Evolutionary conservation across 2,329 filamentous ascomycete species (phyloP).

Genomic region (Colletotrichum theobromicola): DNA sequence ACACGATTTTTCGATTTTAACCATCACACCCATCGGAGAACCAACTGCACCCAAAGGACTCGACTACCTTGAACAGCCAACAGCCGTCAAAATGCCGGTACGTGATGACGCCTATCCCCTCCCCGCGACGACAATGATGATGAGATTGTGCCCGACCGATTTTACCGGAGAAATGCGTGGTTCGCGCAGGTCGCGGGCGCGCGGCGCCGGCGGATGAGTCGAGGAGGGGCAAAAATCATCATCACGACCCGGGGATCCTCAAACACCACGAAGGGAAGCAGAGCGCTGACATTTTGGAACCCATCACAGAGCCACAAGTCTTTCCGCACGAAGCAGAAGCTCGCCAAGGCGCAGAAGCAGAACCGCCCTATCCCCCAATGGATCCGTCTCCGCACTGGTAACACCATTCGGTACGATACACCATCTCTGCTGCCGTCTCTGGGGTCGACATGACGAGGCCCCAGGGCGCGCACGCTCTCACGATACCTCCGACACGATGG

Average conservation of each 20-base stretch:
- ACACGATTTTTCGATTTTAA: conserved; percentile 15
- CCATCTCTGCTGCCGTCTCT: background rate
- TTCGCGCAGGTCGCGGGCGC: background rate
- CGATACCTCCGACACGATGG: background rate
- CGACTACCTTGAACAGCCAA: conserved; percentile 39
- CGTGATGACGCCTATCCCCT: conserved; percentile 24
- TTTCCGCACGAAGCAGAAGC: conserved; percentile 99
- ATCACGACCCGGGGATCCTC: background rate
- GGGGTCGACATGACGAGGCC: background rate
- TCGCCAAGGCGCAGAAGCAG: conserved; percentile 99
- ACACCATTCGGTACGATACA: conserved; percentile 93
- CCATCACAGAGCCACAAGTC: conserved; percentile 93
- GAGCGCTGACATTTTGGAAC: conserved; percentile 3
- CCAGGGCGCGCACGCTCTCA: background rate
- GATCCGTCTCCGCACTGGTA: conserved; percentile 97
- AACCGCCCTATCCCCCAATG: conserved; percentile 99
- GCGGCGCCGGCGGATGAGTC: background rate
- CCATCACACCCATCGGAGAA: conserved; percentile 12
- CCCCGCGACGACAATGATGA: background rate
- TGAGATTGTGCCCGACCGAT: background rate
- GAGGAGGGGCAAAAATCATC: conserved; percentile 15
- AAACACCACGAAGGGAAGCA: background rate
- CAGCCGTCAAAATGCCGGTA: conserved; percentile 48
- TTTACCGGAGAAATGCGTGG: background rate
- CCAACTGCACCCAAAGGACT: conserved; percentile 27